Evolutionary conservation across 2,329 filamentous ascomycete species (phyloP).

Genomic region (Lachnellula arida): DNA sequence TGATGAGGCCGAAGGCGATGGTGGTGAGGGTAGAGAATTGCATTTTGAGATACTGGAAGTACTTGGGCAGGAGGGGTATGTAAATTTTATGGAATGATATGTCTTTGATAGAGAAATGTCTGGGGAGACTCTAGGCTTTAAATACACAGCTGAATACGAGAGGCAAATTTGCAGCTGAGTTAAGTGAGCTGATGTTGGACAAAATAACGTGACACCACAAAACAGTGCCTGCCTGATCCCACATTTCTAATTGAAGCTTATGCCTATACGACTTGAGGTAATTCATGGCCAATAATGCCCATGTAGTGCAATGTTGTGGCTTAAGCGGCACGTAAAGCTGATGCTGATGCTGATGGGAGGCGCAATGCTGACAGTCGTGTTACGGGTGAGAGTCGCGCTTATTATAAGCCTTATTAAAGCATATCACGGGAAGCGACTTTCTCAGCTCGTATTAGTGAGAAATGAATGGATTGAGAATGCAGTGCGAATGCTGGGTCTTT

Average conservation of each 20-base stretch:
- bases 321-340: background rate
- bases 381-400: background rate
- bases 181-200: too few species aligned
- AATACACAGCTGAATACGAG: too few species aligned
- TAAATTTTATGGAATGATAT: too few species aligned
- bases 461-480: too few species aligned
- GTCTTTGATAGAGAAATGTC: too few species aligned
- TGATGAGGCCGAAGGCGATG: background rate
- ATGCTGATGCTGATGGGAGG: background rate
- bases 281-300: background rate
- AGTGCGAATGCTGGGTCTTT: too few species aligned
- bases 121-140: too few species aligned
- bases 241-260: background rate
- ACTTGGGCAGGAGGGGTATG: too few species aligned
- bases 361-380: background rate
- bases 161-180: too few species aligned
- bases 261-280: background rate
- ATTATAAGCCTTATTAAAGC: background rate
- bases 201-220: too few species aligned
- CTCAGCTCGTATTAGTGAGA: background rate
- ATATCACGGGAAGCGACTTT: background rate
- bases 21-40: background rate
- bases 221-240: background rate
- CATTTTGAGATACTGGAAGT: background rate
- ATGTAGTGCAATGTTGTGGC: background rate